A percentile compares a stretch with the other conserved stretches of the same genome.
These are phyloP conservation scores for Miscanthus lutarioriparius DNA, from an alignment of 176 grass and related monocot species.

Conservation along the genomic window DNA sequence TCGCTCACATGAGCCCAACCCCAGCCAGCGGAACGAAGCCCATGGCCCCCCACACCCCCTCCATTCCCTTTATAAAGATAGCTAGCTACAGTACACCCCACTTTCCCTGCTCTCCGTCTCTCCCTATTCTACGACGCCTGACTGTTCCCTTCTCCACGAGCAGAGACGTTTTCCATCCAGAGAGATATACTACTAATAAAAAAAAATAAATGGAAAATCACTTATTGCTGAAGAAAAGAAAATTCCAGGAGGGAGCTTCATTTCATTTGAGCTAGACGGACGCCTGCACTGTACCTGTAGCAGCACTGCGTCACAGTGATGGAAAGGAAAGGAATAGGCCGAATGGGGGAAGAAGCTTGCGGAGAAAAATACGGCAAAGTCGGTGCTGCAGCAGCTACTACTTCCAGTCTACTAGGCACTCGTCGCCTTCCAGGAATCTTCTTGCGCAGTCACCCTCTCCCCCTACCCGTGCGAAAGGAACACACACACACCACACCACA, in stretches of 20 bases:
- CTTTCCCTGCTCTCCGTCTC: conserved; percentile 13
- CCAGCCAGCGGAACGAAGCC: neutral
- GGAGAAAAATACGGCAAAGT: neutral
- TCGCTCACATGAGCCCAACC: conserved; percentile 67
- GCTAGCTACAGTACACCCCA: conserved; percentile 26
- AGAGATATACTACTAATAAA: fast-evolving
- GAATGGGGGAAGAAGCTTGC: neutral
- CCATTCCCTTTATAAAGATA: conserved; percentile 50
- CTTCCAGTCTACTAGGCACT: neutral
- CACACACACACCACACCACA: neutral
- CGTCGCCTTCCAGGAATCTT: conserved; percentile 42
- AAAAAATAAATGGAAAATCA: neutral
- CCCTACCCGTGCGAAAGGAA: conserved; percentile 26
- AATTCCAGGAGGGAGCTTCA: neutral
- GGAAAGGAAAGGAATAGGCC: neutral
- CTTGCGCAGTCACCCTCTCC: conserved; percentile 28
- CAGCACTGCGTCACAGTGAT: neutral
- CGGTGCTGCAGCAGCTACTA: neutral
- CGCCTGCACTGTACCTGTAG: neutral
- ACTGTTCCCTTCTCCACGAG: neutral
- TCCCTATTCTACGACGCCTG: neutral
- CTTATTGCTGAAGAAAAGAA: neutral
- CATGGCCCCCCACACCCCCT: neutral
- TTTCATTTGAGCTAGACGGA: neutral
- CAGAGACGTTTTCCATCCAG: neutral